A percentile compares a stretch with the other conserved stretches of the same genome.
Evolutionary conservation across 2,329 filamentous ascomycete genomes (phyloP).

Genomic region (Zymoseptoria crescenta): DNA sequence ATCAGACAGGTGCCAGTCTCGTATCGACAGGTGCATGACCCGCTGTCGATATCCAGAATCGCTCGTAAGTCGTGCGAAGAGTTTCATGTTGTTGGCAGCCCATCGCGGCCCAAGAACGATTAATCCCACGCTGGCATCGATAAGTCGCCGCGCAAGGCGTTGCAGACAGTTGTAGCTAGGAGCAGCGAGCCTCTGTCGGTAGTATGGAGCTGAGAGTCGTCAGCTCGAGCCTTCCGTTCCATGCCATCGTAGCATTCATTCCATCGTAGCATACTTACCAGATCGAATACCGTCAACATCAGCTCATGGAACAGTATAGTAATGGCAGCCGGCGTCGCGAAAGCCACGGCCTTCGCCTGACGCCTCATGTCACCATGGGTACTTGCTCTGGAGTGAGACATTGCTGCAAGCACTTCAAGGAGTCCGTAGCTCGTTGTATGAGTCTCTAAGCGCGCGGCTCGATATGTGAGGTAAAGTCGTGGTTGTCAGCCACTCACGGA

Average conservation of each 20-base stretch:
- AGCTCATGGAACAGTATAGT: neutral
- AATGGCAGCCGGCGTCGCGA: neutral
- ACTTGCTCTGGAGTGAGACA: no score
- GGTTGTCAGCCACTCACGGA: no score
- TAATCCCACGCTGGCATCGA: neutral
- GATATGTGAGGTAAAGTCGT: no score
- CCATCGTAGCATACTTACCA: neutral
- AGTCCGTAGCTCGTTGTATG: no score
- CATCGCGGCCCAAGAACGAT: neutral
- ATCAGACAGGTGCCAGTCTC: neutral
- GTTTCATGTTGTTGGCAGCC: neutral
- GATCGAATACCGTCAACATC: neutral
- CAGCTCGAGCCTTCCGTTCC: neutral
- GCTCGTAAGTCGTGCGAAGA: neutral
- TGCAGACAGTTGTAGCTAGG: neutral
- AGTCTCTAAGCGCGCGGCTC: no score
- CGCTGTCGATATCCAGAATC: neutral
- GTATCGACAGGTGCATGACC: neutral
- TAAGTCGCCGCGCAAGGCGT: neutral
- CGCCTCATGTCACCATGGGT: no score
- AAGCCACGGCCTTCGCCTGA: no score
- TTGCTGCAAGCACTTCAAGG: no score
- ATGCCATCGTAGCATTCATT: neutral
- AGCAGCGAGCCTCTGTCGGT: neutral
- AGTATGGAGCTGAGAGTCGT: neutral